These are phyloP conservation scores for Fonsecaea nubica DNA, from an alignment of 2,329 filamentous ascomycete species.

Conservation along the genomic window DNA sequence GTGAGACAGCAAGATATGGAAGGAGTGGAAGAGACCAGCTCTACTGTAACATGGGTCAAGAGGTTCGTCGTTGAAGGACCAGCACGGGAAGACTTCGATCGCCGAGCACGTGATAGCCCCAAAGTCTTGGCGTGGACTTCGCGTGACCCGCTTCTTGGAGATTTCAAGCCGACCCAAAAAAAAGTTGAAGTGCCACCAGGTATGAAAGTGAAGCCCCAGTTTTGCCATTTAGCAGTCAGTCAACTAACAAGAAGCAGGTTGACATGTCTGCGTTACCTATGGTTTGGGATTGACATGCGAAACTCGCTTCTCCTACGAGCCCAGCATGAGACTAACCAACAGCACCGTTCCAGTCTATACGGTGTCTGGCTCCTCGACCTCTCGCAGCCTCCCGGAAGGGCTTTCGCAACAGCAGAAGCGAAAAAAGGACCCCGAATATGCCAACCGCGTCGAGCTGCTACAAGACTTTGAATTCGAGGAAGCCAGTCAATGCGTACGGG, in stretches of 20 bases:
- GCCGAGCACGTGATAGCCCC: not conserved
- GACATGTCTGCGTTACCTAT: not conserved
- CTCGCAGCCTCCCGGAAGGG: constrained; percentile 92
- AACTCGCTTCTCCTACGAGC: not conserved
- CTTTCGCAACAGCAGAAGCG: constrained; percentile 86
- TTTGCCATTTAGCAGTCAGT: not conserved
- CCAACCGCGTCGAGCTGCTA: constrained; percentile 89
- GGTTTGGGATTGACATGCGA: constrained; percentile 1
- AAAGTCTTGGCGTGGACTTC: constrained; percentile 8
- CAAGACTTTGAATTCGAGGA: constrained; percentile 99
- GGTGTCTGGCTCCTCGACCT: constrained; percentile 86
- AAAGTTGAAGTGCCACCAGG: constrained; percentile 20
- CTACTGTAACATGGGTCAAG: not conserved
- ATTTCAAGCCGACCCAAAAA: constrained; percentile 3
- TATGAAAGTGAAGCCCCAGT: constrained; percentile 3
- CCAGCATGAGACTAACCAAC: constrained; percentile 60
- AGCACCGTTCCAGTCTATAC: constrained; percentile 92
- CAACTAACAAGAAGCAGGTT: constrained; percentile 12
- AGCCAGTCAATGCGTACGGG: constrained; percentile 85
- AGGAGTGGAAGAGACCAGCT: constrained; percentile 2
- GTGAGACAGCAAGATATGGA: not conserved
- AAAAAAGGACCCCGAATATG: constrained; percentile 91
- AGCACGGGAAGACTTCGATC: not conserved
- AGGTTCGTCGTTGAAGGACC: not conserved
- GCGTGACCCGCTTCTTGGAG: not conserved